phyloP scores from a whole-genome alignment of 345 rosid species.

The Durio zibethinus region DNA sequence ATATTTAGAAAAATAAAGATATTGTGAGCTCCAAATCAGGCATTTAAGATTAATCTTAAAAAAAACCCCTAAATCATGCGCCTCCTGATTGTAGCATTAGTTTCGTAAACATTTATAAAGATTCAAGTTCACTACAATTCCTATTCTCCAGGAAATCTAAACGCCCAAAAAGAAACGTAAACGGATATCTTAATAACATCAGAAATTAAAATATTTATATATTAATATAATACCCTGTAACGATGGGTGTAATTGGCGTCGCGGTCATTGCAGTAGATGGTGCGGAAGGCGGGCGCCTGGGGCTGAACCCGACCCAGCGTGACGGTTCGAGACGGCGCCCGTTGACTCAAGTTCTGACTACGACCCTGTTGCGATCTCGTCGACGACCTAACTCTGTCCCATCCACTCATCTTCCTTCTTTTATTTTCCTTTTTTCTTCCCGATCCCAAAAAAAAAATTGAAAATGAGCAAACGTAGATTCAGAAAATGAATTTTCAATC shows the following conservation, averaged over 20 bases:
- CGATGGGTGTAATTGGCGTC: slow-evolving; percentile 78
- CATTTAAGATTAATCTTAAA: background rate
- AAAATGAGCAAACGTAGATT: background rate
- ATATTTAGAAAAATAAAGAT: background rate
- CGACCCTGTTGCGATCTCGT: slow-evolving; percentile 41
- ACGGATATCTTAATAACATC: background rate
- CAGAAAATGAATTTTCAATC: background rate
- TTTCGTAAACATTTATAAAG: background rate
- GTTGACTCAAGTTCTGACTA: slow-evolving; percentile 36
- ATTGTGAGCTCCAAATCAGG: background rate
- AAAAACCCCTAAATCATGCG: background rate
- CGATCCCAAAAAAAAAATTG: slow-evolving; percentile 21
- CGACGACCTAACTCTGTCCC: slow-evolving; percentile 58
- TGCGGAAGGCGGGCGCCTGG: slow-evolving; percentile 92
- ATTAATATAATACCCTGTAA: slow-evolving; percentile 55
- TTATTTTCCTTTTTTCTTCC: background rate
- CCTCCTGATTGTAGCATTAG: background rate
- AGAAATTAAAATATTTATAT: background rate
- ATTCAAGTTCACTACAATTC: background rate
- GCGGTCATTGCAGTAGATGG: slow-evolving; percentile 89
- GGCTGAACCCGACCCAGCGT: slow-evolving; percentile 93
- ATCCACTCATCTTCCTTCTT: slow-evolving; percentile 52
- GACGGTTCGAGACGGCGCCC: slow-evolving; percentile 56
- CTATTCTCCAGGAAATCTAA: slow-evolving; percentile 1
- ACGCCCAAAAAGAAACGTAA: background rate